phyloP scores from a whole-genome alignment of 2,329 filamentous ascomycete species.

The Talaromyces sp. region DNA sequence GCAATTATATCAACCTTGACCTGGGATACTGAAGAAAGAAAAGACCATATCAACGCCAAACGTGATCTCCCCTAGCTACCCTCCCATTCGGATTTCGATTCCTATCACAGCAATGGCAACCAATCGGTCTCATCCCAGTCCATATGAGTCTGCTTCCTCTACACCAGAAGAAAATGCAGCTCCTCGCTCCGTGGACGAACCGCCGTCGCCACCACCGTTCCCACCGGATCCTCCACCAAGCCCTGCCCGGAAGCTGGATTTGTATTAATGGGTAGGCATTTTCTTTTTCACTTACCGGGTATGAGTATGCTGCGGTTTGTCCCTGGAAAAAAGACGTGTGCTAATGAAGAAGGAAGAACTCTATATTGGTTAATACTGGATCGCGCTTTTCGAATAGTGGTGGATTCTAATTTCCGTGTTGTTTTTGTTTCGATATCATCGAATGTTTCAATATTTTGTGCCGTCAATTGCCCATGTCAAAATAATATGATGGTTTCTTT shows the following conservation, averaged over 20 bases:
- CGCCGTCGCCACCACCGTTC: slow-evolving; percentile 29
- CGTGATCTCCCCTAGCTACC: neutral
- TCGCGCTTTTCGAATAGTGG: neutral
- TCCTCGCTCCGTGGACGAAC: slow-evolving; percentile 14
- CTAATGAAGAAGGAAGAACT: neutral
- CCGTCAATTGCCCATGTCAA: too few species aligned
- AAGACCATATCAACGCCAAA: neutral
- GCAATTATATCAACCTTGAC: too few species aligned
- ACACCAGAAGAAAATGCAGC: neutral
- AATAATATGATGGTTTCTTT: too few species aligned
- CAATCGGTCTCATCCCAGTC: neutral
- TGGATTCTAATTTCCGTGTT: neutral
- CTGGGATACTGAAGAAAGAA: too few species aligned
- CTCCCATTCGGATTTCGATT: neutral
- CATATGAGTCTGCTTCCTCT: neutral
- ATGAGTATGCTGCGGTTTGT: neutral
- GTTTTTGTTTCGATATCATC: neutral
- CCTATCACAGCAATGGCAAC: neutral
- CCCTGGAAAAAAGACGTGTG: neutral
- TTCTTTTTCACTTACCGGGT: neutral
- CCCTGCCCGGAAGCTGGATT: slow-evolving; percentile 19
- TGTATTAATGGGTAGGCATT: neutral
- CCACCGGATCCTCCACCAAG: slow-evolving; percentile 39
- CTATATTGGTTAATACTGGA: neutral
- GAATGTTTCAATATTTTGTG: neutral